Base-by-base conservation (phyloP, 1,284 basidiomycete species). In the Ganoderma leucocontextum region DNA sequence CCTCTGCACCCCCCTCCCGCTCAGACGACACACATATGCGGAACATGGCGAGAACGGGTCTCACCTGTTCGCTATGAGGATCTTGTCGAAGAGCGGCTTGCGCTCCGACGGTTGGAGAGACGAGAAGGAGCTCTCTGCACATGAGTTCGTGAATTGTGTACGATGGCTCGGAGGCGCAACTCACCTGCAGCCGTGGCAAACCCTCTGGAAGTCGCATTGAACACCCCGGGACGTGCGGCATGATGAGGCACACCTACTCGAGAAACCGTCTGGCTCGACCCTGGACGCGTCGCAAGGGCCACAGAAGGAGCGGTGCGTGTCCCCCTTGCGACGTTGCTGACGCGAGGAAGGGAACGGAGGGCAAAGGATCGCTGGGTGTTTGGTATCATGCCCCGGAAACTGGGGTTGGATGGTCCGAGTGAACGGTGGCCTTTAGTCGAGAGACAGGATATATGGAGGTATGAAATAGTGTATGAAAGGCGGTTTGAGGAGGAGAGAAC, bases 41-140 rank as follows among this genome's bases (percentile, higher is more conserved):
- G 17, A 42, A 68, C 29, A 59, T 25, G 60, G 7, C 9, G 44
- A 12, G 36, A 36, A 39, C 29, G 62, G 39, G 12, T 71, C 78
- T 61, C 69, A 91, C 90, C 95, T 84, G 77, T 96, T 96, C 0
- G 95, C 94, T 67, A 96, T 90, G 49, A 96, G 85, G 67, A 96
- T 92, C 84, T 95, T 96, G 82, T 92, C 87, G 72, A 93, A 93
- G 73, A 91, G 90, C 25, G 91, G 87, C 60, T 78, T 79, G 69
- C 13, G 64, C 38, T 10, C 53, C 4, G 71, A 66, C 12, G 41
- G 13, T 10, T 65, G 60, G 7, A 62, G 49, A 1, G 72, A 36
- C 19, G 62, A 17, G 49, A 71, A 73, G 0, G 72, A 63, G 25
- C 29, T 58, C 10, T 62, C 65, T 68, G n/a, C 19, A 25, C 38